Conservation (phyloP, 176 grass and related monocot genomes). For the Carex cristatella region DNA sequence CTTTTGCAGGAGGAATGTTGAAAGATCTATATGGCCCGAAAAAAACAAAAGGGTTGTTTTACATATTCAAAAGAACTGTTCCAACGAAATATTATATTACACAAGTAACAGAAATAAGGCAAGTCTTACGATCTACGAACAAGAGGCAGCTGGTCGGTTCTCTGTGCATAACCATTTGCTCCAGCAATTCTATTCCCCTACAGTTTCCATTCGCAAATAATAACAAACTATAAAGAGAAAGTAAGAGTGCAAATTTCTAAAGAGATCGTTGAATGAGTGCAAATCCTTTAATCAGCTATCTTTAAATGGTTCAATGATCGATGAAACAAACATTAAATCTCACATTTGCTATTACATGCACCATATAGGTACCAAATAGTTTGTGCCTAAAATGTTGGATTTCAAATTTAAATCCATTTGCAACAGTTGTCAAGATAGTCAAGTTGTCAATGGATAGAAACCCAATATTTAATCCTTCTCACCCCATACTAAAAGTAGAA, state of each 20-base stretch:
- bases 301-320: background rate
- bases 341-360: background rate
- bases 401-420: background rate
- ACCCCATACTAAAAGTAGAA: background rate
- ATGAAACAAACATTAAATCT: background rate
- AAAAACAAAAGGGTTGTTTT: background rate
- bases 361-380: background rate
- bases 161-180: slow-evolving; percentile 10
- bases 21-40: slow-evolving; percentile 28
- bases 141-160: slow-evolving; percentile 10
- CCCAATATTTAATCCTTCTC: background rate
- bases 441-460: background rate
- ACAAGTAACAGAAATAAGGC: background rate
- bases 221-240: slow-evolving; percentile 1
- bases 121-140: slow-evolving; percentile 43
- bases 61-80: background rate
- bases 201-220: background rate
- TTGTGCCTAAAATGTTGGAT: background rate
- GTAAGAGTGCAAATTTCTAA: no score
- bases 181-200: slow-evolving; percentile 6
- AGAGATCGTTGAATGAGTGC: background rate
- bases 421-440: background rate
- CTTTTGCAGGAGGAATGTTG: slow-evolving; percentile 29
- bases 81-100: background rate
- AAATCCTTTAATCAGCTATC: background rate